Conservation (phyloP, 192 early-diverging fungal species). For the Umbelopsis vinacea region DNA sequence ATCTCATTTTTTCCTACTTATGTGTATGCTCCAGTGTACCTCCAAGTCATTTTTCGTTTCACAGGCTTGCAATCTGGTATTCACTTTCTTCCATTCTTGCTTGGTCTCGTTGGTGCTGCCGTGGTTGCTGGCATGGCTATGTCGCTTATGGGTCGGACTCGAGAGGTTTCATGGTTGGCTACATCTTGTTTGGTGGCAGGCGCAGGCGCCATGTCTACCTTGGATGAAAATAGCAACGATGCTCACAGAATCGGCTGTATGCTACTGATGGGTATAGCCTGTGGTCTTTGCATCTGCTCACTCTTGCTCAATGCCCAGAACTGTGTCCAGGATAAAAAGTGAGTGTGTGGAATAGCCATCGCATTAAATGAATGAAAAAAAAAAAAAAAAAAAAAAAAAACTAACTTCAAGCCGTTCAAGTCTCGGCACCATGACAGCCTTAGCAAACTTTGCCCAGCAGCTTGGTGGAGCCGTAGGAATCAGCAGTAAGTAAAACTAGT, state of each 20-base stretch:
- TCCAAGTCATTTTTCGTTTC: constrained; percentile 65
- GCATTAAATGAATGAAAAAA: not conserved
- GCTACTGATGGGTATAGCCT: constrained; percentile 65
- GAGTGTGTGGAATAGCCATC: not conserved
- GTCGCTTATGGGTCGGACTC: constrained; percentile 43
- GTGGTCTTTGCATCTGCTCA: constrained; percentile 9
- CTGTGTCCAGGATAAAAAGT: constrained; percentile 15
- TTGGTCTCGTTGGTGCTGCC: constrained; percentile 60
- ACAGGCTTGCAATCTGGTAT: constrained; percentile 58
- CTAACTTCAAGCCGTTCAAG: not conserved
- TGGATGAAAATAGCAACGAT: constrained; percentile 45
- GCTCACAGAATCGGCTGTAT: constrained; percentile 63
- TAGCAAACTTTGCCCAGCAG: constrained; percentile 16
- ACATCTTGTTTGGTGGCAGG: constrained; percentile 57
- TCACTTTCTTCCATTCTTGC: constrained; percentile 68
- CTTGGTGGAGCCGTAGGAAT: constrained; percentile 7
- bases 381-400: not conserved
- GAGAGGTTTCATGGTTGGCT: constrained; percentile 54
- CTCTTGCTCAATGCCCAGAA: constrained; percentile 15
- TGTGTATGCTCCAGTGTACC: constrained; percentile 71
- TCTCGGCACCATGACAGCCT: constrained; percentile 6
- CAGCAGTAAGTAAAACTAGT: not conserved
- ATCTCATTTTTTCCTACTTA: constrained; percentile 48
- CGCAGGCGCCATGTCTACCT: constrained; percentile 53
- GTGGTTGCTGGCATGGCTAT: constrained; percentile 64